phyloP scores from a whole-genome alignment of 2,329 filamentous ascomycete genomes.

The Stachybotrys chartarum region DNA sequence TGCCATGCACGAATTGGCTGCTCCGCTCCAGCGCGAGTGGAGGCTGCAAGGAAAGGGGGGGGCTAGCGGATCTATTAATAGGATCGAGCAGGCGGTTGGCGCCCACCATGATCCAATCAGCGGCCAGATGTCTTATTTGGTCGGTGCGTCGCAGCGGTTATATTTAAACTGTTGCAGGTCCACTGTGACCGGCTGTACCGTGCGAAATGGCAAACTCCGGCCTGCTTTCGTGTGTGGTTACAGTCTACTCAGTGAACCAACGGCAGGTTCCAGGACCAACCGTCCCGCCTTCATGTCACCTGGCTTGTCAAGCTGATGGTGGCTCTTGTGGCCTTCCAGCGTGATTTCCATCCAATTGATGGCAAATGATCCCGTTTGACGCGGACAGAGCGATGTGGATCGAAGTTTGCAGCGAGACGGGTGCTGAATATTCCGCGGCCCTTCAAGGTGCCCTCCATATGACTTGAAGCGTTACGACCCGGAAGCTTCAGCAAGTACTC shows the following conservation, averaged over 20 bases:
- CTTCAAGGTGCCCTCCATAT: too few species aligned
- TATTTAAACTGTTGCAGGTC: neutral
- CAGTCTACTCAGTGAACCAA: neutral
- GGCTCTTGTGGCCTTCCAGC: too few species aligned
- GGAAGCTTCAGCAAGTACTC: too few species aligned
- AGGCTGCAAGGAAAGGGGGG: constrained; percentile 1
- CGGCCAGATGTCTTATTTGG: neutral
- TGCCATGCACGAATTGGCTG: neutral
- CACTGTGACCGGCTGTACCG: neutral
- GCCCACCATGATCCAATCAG: neutral
- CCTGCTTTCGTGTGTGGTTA: neutral
- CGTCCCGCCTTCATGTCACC: too few species aligned
- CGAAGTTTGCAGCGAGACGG: too few species aligned
- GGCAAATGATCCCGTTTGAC: too few species aligned
- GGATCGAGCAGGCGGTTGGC: neutral
- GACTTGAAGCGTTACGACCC: too few species aligned
- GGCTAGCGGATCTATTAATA: neutral
- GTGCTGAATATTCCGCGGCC: too few species aligned
- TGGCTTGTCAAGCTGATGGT: too few species aligned
- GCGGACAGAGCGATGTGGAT: too few species aligned
- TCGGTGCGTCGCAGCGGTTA: neutral
- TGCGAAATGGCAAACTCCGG: neutral
- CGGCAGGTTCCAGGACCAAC: neutral
- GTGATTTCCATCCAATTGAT: too few species aligned
- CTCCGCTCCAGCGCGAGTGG: constrained; percentile 3